Percentiles rank a stretch among this genome's conserved stretches.
Evolutionary conservation across 176 grass and related monocot genomes (phyloP).

Genomic region (Otatea glauca): DNA sequence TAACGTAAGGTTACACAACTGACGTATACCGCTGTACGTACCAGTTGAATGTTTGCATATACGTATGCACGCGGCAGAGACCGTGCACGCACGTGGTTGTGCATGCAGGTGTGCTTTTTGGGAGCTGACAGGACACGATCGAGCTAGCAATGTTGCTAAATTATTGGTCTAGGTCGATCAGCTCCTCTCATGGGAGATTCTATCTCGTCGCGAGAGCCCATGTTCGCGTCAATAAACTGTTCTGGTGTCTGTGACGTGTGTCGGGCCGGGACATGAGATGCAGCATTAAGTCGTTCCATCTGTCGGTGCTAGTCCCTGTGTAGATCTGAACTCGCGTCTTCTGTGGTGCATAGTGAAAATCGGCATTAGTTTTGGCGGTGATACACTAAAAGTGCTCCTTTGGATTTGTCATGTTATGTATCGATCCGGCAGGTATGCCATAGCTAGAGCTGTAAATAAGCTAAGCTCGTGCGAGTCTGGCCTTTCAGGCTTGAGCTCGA

Average conservation of each 20-base stretch:
- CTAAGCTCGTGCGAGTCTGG: no score
- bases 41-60: no score
- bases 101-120: not conserved
- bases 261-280: constrained; percentile 1
- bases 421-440: no score
- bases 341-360: not conserved
- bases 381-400: not conserved
- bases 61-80: not conserved
- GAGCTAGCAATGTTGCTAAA: not conserved
- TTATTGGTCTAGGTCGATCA: constrained; percentile 23
- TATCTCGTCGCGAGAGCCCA: not conserved
- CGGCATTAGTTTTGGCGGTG: constrained; percentile 15
- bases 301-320: constrained; percentile 12
- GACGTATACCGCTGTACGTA: no score
- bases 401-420: not conserved
- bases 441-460: no score
- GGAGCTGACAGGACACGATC: constrained; percentile 6
- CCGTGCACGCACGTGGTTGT: constrained; percentile 26
- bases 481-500: no score
- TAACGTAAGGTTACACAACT: no score
- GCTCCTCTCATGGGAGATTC: constrained; percentile 27
- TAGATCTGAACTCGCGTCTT: constrained; percentile 20
- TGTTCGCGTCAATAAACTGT: constrained; percentile 36
- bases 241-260: constrained; percentile 9
- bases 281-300: not conserved